Evolutionary conservation across 208 protist genomes (phyloP).

Genomic region (Leishmania braziliensis): DNA sequence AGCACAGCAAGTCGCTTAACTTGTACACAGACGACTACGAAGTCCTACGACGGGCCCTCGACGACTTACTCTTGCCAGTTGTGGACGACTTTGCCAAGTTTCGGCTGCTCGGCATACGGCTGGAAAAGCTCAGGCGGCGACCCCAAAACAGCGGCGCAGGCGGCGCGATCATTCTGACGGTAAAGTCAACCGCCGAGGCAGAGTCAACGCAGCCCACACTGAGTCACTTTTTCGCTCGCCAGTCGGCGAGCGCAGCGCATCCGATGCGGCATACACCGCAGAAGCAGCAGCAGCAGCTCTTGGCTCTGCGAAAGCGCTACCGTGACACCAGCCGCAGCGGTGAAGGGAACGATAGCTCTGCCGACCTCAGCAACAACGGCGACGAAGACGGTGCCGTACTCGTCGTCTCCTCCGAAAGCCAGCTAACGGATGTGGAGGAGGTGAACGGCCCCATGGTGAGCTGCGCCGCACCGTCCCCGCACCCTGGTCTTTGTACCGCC

Average conservation of each 20-base stretch:
- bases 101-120: slow-evolving; percentile 76
- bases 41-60: slow-evolving; percentile 52
- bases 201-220: slow-evolving; percentile 23
- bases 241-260: not conserved
- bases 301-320: not conserved
- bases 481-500: too few relatives aligned
- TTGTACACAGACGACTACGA: slow-evolving; percentile 47
- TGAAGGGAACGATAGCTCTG: not conserved
- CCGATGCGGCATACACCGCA: not conserved
- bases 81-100: slow-evolving; percentile 49
- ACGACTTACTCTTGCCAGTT: slow-evolving; percentile 66
- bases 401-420: slow-evolving; percentile 18
- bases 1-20: slow-evolving; percentile 60
- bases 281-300: not conserved
- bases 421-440: not conserved
- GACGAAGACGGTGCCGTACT: slow-evolving; percentile 15
- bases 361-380: slow-evolving; percentile 3
- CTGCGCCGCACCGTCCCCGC: not conserved
- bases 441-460: not conserved
- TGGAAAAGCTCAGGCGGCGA: slow-evolving; percentile 51
- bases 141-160: slow-evolving; percentile 18
- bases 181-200: not conserved
- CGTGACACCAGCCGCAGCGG: not conserved
- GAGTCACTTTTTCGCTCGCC: slow-evolving; percentile 24
- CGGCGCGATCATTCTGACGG: slow-evolving; percentile 2